A percentile compares a stretch with the other conserved stretches of the same genome.
These are phyloP conservation scores for Fusarium staphyleae DNA, from an alignment of 2,329 filamentous ascomycete genomes.

Conservation along the genomic window DNA sequence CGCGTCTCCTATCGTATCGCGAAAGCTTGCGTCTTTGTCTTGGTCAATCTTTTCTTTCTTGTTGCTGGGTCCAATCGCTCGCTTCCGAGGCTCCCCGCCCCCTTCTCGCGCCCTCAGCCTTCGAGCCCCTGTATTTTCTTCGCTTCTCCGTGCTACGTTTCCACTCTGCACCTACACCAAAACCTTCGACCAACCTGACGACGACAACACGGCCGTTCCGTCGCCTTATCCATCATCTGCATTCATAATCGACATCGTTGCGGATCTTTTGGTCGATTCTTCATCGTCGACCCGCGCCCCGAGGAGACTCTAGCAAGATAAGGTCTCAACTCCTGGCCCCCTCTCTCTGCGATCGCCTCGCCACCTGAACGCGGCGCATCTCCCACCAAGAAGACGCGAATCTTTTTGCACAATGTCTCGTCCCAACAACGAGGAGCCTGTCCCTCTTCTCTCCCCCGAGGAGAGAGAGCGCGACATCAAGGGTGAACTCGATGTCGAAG, in stretches of 20 bases:
- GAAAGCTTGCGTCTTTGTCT: background rate
- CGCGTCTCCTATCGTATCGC: constrained; percentile 20
- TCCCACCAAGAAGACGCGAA: background rate
- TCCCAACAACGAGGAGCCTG: constrained; percentile 43
- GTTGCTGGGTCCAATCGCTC: constrained; percentile 31
- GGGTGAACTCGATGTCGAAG: constrained; percentile 45
- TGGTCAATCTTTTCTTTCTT: constrained; percentile 17
- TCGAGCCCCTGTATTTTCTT: constrained; percentile 35
- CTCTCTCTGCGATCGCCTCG: constrained; percentile 10
- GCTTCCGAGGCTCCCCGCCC: constrained; percentile 30
- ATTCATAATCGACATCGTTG: constrained; percentile 25
- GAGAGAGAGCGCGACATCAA: constrained; percentile 44
- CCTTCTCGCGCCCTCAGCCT: constrained; percentile 18
- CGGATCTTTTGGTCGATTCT: constrained; percentile 14
- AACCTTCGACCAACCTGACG: constrained; percentile 10
- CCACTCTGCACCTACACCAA: constrained; percentile 33
- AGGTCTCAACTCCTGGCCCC: background rate
- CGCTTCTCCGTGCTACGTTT: constrained; percentile 33
- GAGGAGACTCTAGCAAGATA: constrained; percentile 13
- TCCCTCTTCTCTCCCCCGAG: constrained; percentile 44
- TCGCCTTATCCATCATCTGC: constrained; percentile 11
- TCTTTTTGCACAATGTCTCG: constrained; percentile 43
- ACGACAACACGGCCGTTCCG: constrained; percentile 19
- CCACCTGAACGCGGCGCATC: constrained; percentile 24
- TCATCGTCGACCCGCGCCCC: constrained; percentile 8